Evolutionary conservation across 768 basidiomycete species (phyloP).

Genomic region (Candolleomyces eurysporus): DNA sequence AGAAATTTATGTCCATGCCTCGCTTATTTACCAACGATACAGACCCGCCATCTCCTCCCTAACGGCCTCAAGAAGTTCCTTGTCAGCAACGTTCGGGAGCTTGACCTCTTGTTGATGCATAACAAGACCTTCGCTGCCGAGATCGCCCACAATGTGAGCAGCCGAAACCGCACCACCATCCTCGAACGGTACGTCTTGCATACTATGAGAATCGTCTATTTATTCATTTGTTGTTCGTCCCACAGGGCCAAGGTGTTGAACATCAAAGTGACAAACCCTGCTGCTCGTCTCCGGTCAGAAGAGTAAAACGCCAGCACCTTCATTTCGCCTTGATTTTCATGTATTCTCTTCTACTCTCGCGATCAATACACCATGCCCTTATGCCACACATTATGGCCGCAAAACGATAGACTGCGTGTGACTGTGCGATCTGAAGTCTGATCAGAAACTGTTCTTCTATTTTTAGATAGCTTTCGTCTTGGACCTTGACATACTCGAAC

Average conservation of each 20-base stretch:
- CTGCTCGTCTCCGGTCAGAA: slow-evolving; percentile 92
- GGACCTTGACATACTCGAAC: not conserved
- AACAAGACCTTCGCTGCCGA: slow-evolving; percentile 95
- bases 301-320: slow-evolving; percentile 57
- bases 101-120: slow-evolving; percentile 97
- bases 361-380: slow-evolving; percentile 48
- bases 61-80: slow-evolving; percentile 95
- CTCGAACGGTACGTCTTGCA: slow-evolving; percentile 67
- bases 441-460: not conserved
- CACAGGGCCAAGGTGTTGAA: slow-evolving; percentile 78
- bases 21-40: slow-evolving; percentile 1
- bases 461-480: slow-evolving; percentile 3
- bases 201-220: not conserved
- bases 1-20: slow-evolving; percentile 33
- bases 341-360: slow-evolving; percentile 50
- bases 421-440: not conserved
- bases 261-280: slow-evolving; percentile 92
- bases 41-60: slow-evolving; percentile 95
- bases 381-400: slow-evolving; percentile 8
- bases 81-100: slow-evolving; percentile 89
- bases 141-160: slow-evolving; percentile 95
- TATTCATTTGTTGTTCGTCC: slow-evolving; percentile 8
- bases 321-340: slow-evolving; percentile 39
- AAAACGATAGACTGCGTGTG: not conserved
- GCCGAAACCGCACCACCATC: slow-evolving; percentile 90